Conservation (phyloP, 2,329 filamentous ascomycete genomes). For the Diaporthe citri region DNA sequence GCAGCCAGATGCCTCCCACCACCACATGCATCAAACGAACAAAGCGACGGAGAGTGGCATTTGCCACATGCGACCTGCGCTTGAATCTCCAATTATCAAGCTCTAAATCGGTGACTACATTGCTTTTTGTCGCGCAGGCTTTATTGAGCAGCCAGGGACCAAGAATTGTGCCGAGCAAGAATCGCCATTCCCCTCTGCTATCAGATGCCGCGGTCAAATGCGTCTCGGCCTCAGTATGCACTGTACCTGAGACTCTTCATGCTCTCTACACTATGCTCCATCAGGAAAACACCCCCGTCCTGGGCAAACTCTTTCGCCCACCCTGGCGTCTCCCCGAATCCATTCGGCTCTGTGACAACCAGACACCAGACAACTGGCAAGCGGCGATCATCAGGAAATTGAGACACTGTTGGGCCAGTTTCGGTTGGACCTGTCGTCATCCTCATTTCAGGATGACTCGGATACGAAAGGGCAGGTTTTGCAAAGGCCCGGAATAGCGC, state of each 20-base stretch:
- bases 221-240: conserved; percentile 29
- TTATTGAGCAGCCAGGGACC: neutral
- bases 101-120: neutral
- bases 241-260: conserved; percentile 32
- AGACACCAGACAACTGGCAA: conserved; percentile 34
- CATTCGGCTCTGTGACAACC: conserved; percentile 23
- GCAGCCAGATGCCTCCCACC: conserved; percentile 9
- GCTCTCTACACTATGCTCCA: conserved; percentile 30
- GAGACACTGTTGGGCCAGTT: conserved; percentile 31
- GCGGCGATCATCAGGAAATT: conserved; percentile 32
- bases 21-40: conserved; percentile 12
- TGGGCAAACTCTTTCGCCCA: conserved; percentile 30
- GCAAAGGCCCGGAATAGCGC: conserved; percentile 2
- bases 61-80: neutral
- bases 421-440: conserved; percentile 32
- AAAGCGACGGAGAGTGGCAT: neutral
- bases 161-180: conserved; percentile 22
- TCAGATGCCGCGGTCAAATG: neutral
- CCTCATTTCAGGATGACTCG: conserved; percentile 36
- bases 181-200: neutral
- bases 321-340: conserved; percentile 26
- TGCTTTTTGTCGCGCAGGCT: conserved; percentile 2
- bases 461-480: conserved; percentile 29
- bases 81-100: neutral
- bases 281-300: conserved; percentile 34